A percentile compares a stretch with the other conserved stretches of the same genome.
Evolutionary conservation across 1,139 yeast genomes (phyloP).

Genomic region (Candida labiduridarum): DNA sequence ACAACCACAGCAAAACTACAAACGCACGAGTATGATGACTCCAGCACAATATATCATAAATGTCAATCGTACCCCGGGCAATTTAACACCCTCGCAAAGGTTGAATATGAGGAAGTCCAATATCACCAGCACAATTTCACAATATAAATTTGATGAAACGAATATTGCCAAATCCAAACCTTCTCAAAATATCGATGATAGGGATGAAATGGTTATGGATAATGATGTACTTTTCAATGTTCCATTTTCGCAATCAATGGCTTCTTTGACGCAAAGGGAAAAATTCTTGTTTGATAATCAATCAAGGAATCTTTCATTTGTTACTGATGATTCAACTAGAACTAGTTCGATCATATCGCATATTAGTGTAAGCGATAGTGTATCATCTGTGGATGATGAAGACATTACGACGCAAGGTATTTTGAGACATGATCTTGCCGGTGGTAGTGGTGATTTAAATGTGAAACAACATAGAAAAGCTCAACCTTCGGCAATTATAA

Average conservation of each 20-base stretch:
- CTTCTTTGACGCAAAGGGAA: conserved; percentile 30
- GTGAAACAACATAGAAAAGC: background rate
- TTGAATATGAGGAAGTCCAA: conserved; percentile 36
- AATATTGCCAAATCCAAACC: conserved; percentile 5
- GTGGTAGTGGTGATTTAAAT: no score
- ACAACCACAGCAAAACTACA: background rate
- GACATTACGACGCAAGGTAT: conserved; percentile 10
- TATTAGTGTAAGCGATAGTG: conserved; percentile 23
- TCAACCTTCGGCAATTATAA: background rate
- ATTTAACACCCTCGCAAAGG: conserved; percentile 44
- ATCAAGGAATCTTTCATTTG: conserved; percentile 23
- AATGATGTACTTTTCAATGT: conserved; percentile 60
- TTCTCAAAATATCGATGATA: conserved; percentile 40
- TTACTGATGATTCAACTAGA: conserved; percentile 41
- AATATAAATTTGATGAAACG: conserved; percentile 21
- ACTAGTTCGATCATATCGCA: conserved; percentile 45
- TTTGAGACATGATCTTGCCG: background rate
- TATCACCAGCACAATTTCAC: conserved; percentile 25
- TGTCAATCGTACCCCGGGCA: conserved; percentile 26
- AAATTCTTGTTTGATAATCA: conserved; percentile 24
- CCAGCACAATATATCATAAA: conserved; percentile 24
- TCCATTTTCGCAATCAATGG: conserved; percentile 58
- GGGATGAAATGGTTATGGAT: conserved; percentile 32
- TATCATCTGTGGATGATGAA: conserved; percentile 20
- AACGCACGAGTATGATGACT: background rate